Evolutionary conservation across 202 grass and related monocot genomes (phyloP).

Genomic region (Dendrocalamus latiflorus): DNA sequence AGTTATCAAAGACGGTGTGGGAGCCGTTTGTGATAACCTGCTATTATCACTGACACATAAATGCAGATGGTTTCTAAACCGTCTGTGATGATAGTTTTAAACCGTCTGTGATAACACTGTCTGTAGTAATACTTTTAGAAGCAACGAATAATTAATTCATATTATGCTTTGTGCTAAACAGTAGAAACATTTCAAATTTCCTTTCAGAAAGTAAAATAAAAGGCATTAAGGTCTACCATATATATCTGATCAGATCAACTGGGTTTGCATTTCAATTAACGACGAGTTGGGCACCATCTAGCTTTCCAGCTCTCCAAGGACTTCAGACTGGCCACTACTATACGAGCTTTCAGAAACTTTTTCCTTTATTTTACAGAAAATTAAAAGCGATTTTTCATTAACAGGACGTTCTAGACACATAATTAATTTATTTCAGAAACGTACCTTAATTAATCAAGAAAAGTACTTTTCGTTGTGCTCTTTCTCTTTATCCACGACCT

Average conservation of each 20-base stretch:
- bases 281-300: not conserved
- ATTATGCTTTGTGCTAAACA: too few species aligned
- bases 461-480: not conserved
- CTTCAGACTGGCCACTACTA: not conserved
- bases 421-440: not conserved
- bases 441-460: not conserved
- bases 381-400: not conserved
- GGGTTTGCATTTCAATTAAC: not conserved
- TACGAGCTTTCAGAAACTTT: not conserved
- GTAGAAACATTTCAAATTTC: too few species aligned
- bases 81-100: too few species aligned
- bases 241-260: not conserved
- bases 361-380: not conserved
- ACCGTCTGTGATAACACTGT: too few species aligned
- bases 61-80: too few species aligned
- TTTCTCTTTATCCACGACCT: not conserved
- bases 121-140: too few species aligned
- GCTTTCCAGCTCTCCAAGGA: not conserved
- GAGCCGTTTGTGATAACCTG: too few species aligned
- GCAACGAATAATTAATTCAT: too few species aligned
- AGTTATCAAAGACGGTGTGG: too few species aligned
- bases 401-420: not conserved
- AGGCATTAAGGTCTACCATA: not conserved
- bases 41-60: too few species aligned
- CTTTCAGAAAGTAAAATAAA: too few species aligned